A percentile compares a stretch with the other conserved stretches of the same genome.
Conservation (phyloP, 2,329 filamentous ascomycete species). For the Pseudogymnoascus sp. region DNA sequence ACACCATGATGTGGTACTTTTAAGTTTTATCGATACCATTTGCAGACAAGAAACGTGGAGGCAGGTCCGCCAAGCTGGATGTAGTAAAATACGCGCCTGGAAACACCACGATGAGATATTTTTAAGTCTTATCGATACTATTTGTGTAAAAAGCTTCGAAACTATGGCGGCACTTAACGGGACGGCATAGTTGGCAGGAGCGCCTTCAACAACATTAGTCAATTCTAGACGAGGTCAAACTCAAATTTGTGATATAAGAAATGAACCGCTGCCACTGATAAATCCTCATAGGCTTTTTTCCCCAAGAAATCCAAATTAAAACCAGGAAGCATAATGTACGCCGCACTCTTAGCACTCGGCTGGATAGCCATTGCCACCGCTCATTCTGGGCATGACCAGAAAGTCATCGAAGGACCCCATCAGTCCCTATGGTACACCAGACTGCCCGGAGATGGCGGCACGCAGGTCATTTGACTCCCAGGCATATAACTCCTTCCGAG, state of each 20-base stretch:
- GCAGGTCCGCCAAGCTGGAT: not conserved
- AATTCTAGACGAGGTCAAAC: not conserved
- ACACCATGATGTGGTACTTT: not conserved
- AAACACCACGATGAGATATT: not conserved
- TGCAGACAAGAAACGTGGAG: not conserved
- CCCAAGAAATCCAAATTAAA: not conserved
- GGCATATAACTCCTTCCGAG: not conserved
- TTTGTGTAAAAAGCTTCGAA: not conserved
- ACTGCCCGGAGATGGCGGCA: slow-evolving; percentile 76
- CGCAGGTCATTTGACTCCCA: slow-evolving; percentile 49
- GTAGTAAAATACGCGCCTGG: not conserved
- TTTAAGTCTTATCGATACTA: not conserved
- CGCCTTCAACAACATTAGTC: not conserved
- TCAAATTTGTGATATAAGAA: not conserved
- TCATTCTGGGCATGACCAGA: slow-evolving; percentile 15
- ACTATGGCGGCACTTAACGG: not conserved
- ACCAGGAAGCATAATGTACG: not conserved
- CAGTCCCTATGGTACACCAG: slow-evolving; percentile 75
- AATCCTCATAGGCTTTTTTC: not conserved
- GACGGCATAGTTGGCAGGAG: not conserved
- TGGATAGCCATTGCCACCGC: not conserved
- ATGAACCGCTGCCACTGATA: not conserved
- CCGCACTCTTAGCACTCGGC: not conserved
- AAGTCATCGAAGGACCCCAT: slow-evolving; percentile 51
- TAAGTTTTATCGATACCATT: not conserved